Base-by-base conservation (phyloP, 331 rosid genomes). In the Quercus tomentella region DNA sequence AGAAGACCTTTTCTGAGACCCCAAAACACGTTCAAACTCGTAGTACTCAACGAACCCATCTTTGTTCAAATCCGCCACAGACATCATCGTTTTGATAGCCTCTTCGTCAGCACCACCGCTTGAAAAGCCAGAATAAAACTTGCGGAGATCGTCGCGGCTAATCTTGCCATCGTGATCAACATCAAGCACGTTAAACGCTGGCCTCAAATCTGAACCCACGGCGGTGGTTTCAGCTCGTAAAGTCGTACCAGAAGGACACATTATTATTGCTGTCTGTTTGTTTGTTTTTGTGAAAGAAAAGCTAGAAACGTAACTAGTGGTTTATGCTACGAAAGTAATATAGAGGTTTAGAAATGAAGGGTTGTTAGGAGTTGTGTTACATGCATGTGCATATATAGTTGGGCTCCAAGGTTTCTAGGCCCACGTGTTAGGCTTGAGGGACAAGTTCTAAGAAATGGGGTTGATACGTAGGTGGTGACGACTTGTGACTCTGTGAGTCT, bases 31-130 rank as follows among this genome's bases (percentile, higher is more conserved):
- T 85, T 96, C 94, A 82, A 96, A 96, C 81, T 96, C 99, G 11
- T 93, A 91, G 87, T 90, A 96, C 84, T 89, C 93, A 31, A 96
- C 97, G 78, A 87, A 92, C 0, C 99, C 99, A 82, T 92, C 86
- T 63, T 76, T 74, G 82, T 93, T 86, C 22, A 89, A 82, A 70
- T 96, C 99, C 4, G 99, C 99, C 9, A 69, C 93, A 22, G 85
- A 84, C 62, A 96, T 93, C 98, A 96, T 96, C 1, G 89, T 82
- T 0, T 88, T 77, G 12, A 93, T 92, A 0, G 76, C 69, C 49
- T 85, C 89, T 18, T 93, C 99, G 14, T 85, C 91, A 28, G 71
- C 79, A 1, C 73, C 87, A 67, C 76, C 67, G 76, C 57, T 55
- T 70, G 83, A 35, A 4, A 60, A 41, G 2, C 84, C 89, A 16